Evolutionary conservation across 805 yeast genomes (phyloP).

Genomic region (Schwanniomyces yamadae): DNA sequence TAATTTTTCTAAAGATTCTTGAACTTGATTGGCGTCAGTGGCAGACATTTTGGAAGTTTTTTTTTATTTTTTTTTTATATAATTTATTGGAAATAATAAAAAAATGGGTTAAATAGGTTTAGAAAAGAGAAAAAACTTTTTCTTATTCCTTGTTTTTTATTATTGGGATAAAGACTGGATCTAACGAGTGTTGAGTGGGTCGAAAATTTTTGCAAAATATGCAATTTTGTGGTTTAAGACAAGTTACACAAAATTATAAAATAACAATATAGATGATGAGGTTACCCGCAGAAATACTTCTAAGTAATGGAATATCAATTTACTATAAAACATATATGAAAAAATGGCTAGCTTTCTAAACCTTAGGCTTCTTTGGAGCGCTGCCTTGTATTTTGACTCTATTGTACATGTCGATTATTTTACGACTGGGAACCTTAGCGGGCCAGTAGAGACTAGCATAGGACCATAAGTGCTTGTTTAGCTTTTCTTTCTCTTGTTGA

Average conservation of each 20-base stretch:
- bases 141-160: conserved; percentile 6
- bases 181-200: background rate
- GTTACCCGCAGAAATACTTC: conserved; percentile 5
- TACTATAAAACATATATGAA: background rate
- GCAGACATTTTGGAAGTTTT: conserved; percentile 16
- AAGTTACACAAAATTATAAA: conserved; percentile 8
- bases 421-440: conserved; percentile 69
- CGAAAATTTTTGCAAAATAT: conserved; percentile 10
- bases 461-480: conserved; percentile 74
- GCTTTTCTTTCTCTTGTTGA: conserved; percentile 34
- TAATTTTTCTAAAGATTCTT: conserved; percentile 49
- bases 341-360: too few species aligned
- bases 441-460: conserved; percentile 89
- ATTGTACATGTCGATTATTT: conserved; percentile 74
- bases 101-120: conserved; percentile 8
- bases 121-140: conserved; percentile 8
- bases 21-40: conserved; percentile 45
- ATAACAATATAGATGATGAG: background rate
- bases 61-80: conserved; percentile 13
- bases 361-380: conserved; percentile 7
- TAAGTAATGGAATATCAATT: too few species aligned
- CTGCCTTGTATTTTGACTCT: conserved; percentile 41
- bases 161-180: background rate
- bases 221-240: conserved; percentile 9
- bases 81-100: conserved; percentile 10